A percentile compares a stretch with the other conserved stretches of the same genome.
Evolutionary conservation across 371 early-diverging fungal genomes (phyloP).

Genomic region (Neoconidiobolus thromboides): DNA sequence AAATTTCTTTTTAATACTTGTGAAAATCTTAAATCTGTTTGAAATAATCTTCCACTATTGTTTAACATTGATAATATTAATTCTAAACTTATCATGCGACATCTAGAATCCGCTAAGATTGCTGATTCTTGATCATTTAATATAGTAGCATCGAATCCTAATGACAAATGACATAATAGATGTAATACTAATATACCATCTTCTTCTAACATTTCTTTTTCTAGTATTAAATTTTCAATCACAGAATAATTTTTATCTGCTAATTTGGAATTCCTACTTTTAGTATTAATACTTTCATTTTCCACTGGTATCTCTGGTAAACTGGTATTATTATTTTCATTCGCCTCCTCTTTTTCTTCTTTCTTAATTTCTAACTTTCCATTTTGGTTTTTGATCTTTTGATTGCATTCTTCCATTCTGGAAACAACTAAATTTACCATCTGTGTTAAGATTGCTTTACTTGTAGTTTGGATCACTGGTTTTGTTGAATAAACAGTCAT

Average conservation of each 20-base stretch:
- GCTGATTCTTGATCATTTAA: slow-evolving; percentile 4
- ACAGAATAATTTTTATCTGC: background rate
- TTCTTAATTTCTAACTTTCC: too few species aligned
- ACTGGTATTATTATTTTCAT: background rate
- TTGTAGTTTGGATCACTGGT: slow-evolving; percentile 58
- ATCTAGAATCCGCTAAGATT: slow-evolving; percentile 14
- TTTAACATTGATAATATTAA: slow-evolving; percentile 27
- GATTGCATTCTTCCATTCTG: slow-evolving; percentile 10
- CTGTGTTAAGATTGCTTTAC: slow-evolving; percentile 72
- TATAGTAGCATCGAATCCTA: slow-evolving; percentile 13
- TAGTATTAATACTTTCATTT: background rate
- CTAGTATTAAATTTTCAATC: background rate
- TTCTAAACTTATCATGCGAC: slow-evolving; percentile 12
- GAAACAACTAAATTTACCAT: slow-evolving; percentile 59
- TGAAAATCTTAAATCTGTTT: slow-evolving; percentile 21
- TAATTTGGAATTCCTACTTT: too few species aligned
- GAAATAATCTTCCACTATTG: slow-evolving; percentile 22
- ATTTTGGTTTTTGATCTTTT: background rate
- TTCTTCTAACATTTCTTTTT: background rate
- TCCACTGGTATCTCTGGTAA: background rate
- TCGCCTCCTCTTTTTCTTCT: background rate
- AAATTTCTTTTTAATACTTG: slow-evolving; percentile 40
- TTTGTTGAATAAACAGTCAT: slow-evolving; percentile 48
- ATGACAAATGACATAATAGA: slow-evolving; percentile 27
- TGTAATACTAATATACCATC: slow-evolving; percentile 10